Evolutionary conservation across 1,139 yeast species (phyloP), one percentile per base, ranked within the genome.

Genomic region (Barnettozyma hawaiiensis): DNA sequence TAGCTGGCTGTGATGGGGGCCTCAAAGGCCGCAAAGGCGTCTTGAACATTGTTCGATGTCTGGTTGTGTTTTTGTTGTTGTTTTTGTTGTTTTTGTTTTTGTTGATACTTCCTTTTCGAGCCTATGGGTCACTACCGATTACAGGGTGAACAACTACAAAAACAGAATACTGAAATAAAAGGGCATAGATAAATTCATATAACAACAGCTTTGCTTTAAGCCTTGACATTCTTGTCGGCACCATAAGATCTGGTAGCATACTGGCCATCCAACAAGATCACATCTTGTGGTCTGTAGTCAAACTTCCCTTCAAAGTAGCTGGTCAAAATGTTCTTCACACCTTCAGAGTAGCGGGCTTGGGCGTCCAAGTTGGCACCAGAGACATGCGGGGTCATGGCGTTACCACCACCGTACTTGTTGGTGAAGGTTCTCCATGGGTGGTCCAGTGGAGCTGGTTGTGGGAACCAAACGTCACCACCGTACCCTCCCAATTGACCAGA

Each of bases 381-480:
- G 50, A 81, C 76, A 60, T 85, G 95, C 24, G 92, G 90, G 42
- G 87, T 81, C 92, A 85, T 82, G 47, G 92, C 92, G 58, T 85
- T 85, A 53, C 92, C 92, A 33, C 76, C 83, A 45, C 85, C 85
- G 53, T 69, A 75, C 52, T 73, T 67, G 71, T 81, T 81, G 43
- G 66, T 60, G 81, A 83, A 77, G 23, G 69, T 49, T 69, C 89
- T 72, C 94, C 94, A 85, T 49, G 90, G 89, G 58, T 82, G 89
- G 60, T 75, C 73, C 47, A 66, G 65, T 51, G 87, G 86, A 28
- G 94, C 86, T 34, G 94, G 95, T 66, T 84, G 94, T 24, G 81
- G 81, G 68, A 60, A 74, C 87, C 92, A 83, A 40, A 85, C 94
- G 61, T 84, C 94, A 55, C 94, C 94, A 55, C 90, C 92, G 59